Base-by-base conservation (phyloP, 2,329 filamentous ascomycete genomes). In the Talaromyces sp. region DNA sequence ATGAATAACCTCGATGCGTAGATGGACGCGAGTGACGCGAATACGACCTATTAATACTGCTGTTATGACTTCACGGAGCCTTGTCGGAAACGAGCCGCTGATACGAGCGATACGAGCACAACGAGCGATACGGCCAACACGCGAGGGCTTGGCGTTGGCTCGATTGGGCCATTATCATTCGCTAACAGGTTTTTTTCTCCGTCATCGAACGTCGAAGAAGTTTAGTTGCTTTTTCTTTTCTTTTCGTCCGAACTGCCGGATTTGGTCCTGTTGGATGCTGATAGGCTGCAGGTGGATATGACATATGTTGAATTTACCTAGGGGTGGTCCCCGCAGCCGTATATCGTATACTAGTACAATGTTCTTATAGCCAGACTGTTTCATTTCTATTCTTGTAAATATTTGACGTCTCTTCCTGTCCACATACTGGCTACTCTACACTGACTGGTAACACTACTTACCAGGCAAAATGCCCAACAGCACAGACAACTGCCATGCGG, bases 401-500 rank as follows among this genome's bases (percentile, higher is more conserved):
- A n/a, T n/a, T n/a, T n/a, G n/a, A n/a, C n/a, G n/a, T n/a, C n/a
- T n/a, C n/a, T n/a, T n/a, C n/a, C n/a, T n/a, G n/a, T n/a, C n/a
- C n/a, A n/a, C n/a, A n/a, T n/a, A n/a, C n/a, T n/a, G n/a, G n/a
- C n/a, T n/a, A n/a, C n/a, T n/a, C n/a, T n/a, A n/a, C n/a, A n/a
- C n/a, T n/a, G n/a, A n/a, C n/a, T n/a, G n/a, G n/a, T n/a, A n/a
- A n/a, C n/a, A n/a, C n/a, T n/a, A n/a, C n/a, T n/a, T n/a, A n/a
- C n/a, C n/a, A n/a, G 17, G 26, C 17, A 52, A 7, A 27, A 52
- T 52, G 48, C 11, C 8, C 26, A 21, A 14, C 12, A 3, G 19
- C 56, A 57, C 50, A 19, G 55, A 52, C 54, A 43, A 62, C 51
- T 75, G 72, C 61, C 68, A 65, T 5, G 61, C 75, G 19, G 67